Conservation (phyloP, 163 green algal genomes). For the Volvox carteri region DNA sequence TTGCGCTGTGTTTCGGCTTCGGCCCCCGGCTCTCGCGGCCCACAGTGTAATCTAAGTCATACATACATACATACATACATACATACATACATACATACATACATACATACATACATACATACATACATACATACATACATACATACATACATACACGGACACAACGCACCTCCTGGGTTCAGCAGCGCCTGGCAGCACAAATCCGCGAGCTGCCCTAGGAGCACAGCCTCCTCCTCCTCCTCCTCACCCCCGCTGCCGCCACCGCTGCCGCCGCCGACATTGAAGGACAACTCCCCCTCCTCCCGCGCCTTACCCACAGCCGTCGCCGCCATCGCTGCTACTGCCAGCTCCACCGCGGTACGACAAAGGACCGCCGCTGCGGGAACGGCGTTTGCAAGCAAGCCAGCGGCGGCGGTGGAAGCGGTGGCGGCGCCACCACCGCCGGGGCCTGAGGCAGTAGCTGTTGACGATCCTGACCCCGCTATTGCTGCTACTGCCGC, state of each 20-base stretch:
- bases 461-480: not conserved
- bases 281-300: too few species aligned
- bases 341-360: not conserved
- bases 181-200: conserved; percentile 16
- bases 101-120: too few species aligned
- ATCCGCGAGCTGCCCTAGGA: not conserved
- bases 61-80: too few species aligned
- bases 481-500: not conserved
- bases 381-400: not conserved
- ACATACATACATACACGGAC: too few species aligned
- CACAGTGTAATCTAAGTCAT: too few species aligned
- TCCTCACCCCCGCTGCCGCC: not conserved
- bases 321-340: not conserved
- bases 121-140: too few species aligned
- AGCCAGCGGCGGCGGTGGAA: not conserved
- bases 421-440: not conserved
- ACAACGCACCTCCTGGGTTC: not conserved
- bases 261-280: not conserved
- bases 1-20: too few species aligned
- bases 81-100: too few species aligned
- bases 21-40: too few species aligned
- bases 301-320: not conserved
- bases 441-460: not conserved
- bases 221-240: not conserved
- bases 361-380: conserved; percentile 27